Conservation (phyloP, 805 yeast genomes). For the Candida nemodendra region DNA sequence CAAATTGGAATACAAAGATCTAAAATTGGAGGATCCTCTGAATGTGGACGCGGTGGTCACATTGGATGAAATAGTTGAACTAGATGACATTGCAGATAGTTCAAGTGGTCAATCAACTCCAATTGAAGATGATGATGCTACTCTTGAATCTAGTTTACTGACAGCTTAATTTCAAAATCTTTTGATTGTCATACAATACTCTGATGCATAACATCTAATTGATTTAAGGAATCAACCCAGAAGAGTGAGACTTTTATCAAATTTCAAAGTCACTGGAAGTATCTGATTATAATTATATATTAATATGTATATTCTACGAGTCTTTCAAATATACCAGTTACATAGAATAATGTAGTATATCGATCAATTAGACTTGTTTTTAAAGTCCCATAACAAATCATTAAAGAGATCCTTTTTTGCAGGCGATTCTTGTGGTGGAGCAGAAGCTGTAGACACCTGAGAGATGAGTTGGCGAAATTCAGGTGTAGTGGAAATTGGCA, state of each 20-base stretch:
- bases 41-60: conserved; percentile 11
- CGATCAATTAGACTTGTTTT: conserved; percentile 6
- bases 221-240: too few relatives aligned
- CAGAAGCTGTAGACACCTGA: background rate
- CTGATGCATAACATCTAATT: too few relatives aligned
- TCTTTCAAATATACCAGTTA: too few relatives aligned
- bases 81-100: conserved; percentile 18
- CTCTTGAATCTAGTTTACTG: conserved; percentile 18
- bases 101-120: conserved; percentile 24
- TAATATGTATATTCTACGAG: too few relatives aligned
- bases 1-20: conserved; percentile 35
- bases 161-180: conserved; percentile 11
- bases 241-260: too few relatives aligned
- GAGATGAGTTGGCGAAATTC: too few relatives aligned
- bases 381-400: conserved; percentile 15
- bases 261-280: too few relatives aligned
- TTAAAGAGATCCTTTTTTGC: conserved; percentile 10
- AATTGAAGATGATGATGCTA: conserved; percentile 19
- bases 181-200: too few relatives aligned
- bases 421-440: background rate
- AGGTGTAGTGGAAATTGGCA: too few relatives aligned
- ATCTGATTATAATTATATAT: background rate
- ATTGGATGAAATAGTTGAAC: conserved; percentile 13
- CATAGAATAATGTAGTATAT: too few relatives aligned
- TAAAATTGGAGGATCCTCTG: conserved; percentile 36